Base-by-base conservation (phyloP, 2,329 filamentous ascomycete genomes). In the Aspergillus clavatus region DNA sequence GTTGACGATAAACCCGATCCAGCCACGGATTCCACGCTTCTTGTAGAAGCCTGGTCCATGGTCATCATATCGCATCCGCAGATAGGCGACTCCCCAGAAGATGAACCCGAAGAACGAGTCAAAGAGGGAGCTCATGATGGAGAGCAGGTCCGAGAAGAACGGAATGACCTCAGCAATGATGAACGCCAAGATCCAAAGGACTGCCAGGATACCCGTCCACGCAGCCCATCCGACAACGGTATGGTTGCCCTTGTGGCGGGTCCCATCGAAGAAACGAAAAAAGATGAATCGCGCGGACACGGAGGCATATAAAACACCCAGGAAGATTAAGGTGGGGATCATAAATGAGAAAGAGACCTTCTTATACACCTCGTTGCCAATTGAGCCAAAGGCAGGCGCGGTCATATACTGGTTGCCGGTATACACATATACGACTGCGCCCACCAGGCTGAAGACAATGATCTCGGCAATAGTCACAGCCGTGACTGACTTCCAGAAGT, bases 341-440 rank as follows among this genome's bases (percentile, higher is more conserved):
- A 95, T 95, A 73, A 96, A 95, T 10, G 86, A 89, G 69, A 95
- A 96, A 0, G 87, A 80, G 2, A 93, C 78, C 72, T 95, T 95
- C 72, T 93, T 89, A 72, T 84, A 93, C 2, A 84, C 53, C 16
- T 80, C 74, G 38, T 87, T 80, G 33, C 85, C 77, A 18, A 96
- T 74, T 1, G 87, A 90, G 8, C 89, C 89, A 56, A 96, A 96
- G 0, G 90, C 90, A 0, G 90, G 90, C 0, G 87, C 75, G 0
- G 85, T 90, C 71, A 89, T 88, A 73, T 95, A 95, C 62, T 95
- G 84, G 42, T 85, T 90, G 39, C 90, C 90, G 0, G 86, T 89
- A 64, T 88, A 95, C n/a, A 77, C 86, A 63, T 95, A 95, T 12
- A 93, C 80, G 46, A 95, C 79, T 2, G 78, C 76, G 18, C 90